Conservation (phyloP, 306 rosid genomes). For the Datisca glomerata region DNA sequence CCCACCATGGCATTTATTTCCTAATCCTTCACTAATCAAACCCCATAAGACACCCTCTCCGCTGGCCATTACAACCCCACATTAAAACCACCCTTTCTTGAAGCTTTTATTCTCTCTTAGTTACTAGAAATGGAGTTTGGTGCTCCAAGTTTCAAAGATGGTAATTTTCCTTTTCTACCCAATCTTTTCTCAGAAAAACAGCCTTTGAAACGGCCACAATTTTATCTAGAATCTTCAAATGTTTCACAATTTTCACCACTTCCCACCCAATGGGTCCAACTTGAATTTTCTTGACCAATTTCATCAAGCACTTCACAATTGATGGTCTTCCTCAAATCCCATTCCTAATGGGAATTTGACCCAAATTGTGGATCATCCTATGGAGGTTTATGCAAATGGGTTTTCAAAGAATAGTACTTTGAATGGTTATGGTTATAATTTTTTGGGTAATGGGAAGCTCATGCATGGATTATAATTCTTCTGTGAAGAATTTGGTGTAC, state of each 20-base stretch:
- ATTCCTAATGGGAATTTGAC: slow-evolving; percentile 10
- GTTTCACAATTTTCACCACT: slow-evolving; percentile 13
- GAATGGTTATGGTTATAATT: background rate
- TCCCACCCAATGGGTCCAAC: slow-evolving; percentile 7
- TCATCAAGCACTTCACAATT: background rate
- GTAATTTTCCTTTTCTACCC: slow-evolving; percentile 6
- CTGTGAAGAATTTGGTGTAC: slow-evolving; percentile 1
- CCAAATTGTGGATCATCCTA: background rate
- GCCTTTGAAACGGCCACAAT: background rate
- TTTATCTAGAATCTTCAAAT: slow-evolving; percentile 6
- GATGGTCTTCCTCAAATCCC: slow-evolving; percentile 16
- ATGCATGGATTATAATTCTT: slow-evolving; percentile 27
- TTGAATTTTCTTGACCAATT: background rate
- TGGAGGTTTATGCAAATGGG: slow-evolving; percentile 8
- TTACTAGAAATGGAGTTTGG: background rate
- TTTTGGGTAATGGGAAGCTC: slow-evolving; percentile 6
- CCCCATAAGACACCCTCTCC: slow-evolving; percentile 13
- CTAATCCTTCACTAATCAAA: slow-evolving; percentile 7
- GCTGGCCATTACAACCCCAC: slow-evolving; percentile 2
- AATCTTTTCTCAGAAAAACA: slow-evolving; percentile 13
- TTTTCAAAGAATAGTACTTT: background rate
- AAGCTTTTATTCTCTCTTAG: slow-evolving; percentile 8
- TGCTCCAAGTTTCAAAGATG: too few relatives aligned
- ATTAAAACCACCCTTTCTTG: slow-evolving; percentile 8
- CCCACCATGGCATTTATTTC: background rate